Evolutionary conservation across 306 rosid species (phyloP).

Genomic region (Cicer pinnatifidum): DNA sequence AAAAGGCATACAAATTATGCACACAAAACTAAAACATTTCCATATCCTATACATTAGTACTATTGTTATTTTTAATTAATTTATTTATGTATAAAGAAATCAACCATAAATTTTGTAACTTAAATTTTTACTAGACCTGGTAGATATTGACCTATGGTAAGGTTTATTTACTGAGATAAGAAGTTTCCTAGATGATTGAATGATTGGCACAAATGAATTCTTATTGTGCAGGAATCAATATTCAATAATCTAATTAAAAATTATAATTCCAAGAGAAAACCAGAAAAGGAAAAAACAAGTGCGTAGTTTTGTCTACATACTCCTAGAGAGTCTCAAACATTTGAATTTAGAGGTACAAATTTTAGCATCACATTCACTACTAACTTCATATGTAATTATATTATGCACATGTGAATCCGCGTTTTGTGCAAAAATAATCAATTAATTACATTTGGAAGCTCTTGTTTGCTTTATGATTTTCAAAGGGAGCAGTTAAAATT

Average conservation of each 20-base stretch:
- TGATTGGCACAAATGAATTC: conserved; percentile 52
- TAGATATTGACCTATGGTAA: conserved; percentile 49
- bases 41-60: neutral
- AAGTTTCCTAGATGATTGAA: conserved; percentile 41
- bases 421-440: conserved; percentile 70
- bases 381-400: conserved; percentile 7
- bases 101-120: conserved; percentile 30
- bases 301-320: conserved; percentile 58
- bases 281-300: conserved; percentile 64
- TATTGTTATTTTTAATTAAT: neutral
- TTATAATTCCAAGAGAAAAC: conserved; percentile 40
- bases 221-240: conserved; percentile 38
- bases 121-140: conserved; percentile 30
- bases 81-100: conserved; percentile 13
- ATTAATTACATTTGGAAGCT: conserved; percentile 52
- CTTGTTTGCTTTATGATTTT: conserved; percentile 86
- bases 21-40: conserved; percentile 16
- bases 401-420: conserved; percentile 81
- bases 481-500: conserved; percentile 93
- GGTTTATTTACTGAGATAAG: conserved; percentile 41
- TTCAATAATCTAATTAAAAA: neutral
- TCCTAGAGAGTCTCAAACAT: conserved; percentile 60
- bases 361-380: conserved; percentile 47
- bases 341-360: conserved; percentile 55
- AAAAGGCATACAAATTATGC: neutral